These are phyloP conservation scores for Fusarium verrucosum DNA, from an alignment of 2,329 filamentous ascomycete species.

Conservation along the genomic window DNA sequence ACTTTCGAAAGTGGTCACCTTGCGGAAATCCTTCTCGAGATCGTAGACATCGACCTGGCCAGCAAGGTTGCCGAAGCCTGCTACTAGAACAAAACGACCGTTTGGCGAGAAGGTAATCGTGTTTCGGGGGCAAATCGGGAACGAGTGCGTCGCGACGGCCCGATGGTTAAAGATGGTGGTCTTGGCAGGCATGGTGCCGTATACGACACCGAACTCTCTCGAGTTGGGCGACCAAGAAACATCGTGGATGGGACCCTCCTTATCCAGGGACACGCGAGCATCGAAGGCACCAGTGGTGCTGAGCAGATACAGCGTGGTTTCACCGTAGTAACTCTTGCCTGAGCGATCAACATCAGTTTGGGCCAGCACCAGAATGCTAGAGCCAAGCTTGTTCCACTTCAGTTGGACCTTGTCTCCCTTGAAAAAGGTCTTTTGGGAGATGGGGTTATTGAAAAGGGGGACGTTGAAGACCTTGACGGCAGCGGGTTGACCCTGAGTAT, in stretches of 20 bases:
- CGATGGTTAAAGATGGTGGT: constrained; percentile 96
- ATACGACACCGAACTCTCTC: constrained; percentile 96
- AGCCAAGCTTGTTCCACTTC: constrained; percentile 96
- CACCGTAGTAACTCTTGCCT: constrained; percentile 99
- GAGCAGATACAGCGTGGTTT: constrained; percentile 95
- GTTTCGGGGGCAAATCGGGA: constrained; percentile 88
- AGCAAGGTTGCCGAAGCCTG: constrained; percentile 96
- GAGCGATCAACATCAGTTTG: constrained; percentile 98
- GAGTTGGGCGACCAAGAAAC: constrained; percentile 98
- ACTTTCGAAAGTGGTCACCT: constrained; percentile 92
- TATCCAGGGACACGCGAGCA: constrained; percentile 89
- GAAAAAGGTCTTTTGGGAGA: constrained; percentile 99
- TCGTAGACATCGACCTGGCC: constrained; percentile 99
- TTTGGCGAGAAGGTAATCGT: constrained; percentile 95
- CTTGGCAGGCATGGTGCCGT: constrained; percentile 99
- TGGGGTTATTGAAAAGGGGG: constrained; percentile 80
- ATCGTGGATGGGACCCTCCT: constrained; percentile 97
- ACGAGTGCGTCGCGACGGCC: constrained; percentile 82
- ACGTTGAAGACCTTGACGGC: constrained; percentile 95
- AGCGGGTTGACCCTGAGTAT: constrained; percentile 82
- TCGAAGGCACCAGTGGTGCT: constrained; percentile 93
- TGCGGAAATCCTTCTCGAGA: constrained; percentile 90
- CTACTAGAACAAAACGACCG: constrained; percentile 90
- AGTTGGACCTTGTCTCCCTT: constrained; percentile 99
- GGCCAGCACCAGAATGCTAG: constrained; percentile 90